Percentiles rank a stretch among this genome's conserved stretches.
These are phyloP conservation scores for Hypoxylon perforatum DNA, from an alignment of 495 filamentous ascomycete species.

Conservation along the genomic window DNA sequence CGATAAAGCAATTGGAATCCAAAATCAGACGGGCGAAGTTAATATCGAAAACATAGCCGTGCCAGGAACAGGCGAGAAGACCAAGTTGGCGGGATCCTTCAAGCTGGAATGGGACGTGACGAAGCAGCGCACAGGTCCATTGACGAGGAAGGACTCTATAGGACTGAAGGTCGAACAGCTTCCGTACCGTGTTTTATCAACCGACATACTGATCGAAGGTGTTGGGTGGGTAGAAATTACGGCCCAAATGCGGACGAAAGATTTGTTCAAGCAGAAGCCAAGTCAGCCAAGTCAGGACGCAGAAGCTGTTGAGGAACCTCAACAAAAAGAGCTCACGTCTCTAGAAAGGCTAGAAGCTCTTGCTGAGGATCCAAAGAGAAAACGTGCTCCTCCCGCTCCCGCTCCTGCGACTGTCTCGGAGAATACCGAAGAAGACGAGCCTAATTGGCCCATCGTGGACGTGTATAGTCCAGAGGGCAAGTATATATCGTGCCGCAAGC, in stretches of 20 bases:
- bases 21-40: constrained; percentile 65
- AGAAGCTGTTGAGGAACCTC: constrained; percentile 15
- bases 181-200: constrained; percentile 80
- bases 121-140: constrained; percentile 69
- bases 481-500: constrained; percentile 72
- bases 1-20: constrained; percentile 77
- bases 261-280: constrained; percentile 40
- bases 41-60: constrained; percentile 68
- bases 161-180: constrained; percentile 67
- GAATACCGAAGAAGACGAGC: constrained; percentile 24
- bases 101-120: constrained; percentile 85
- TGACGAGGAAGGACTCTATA: constrained; percentile 63
- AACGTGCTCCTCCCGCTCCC: constrained; percentile 24
- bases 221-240: constrained; percentile 93
- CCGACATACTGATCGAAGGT: constrained; percentile 90
- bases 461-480: constrained; percentile 85
- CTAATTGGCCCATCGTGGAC: constrained; percentile 76
- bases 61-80: constrained; percentile 64
- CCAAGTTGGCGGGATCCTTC: constrained; percentile 77
- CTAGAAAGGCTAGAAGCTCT: constrained; percentile 38
- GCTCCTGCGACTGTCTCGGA: neutral
- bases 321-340: constrained; percentile 26
- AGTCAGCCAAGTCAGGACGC: constrained; percentile 21
- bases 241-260: constrained; percentile 75
- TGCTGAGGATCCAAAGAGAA: constrained; percentile 28